Base-by-base conservation (phyloP, 2,329 filamentous ascomycete species). In the Calonectria henricotiae region DNA sequence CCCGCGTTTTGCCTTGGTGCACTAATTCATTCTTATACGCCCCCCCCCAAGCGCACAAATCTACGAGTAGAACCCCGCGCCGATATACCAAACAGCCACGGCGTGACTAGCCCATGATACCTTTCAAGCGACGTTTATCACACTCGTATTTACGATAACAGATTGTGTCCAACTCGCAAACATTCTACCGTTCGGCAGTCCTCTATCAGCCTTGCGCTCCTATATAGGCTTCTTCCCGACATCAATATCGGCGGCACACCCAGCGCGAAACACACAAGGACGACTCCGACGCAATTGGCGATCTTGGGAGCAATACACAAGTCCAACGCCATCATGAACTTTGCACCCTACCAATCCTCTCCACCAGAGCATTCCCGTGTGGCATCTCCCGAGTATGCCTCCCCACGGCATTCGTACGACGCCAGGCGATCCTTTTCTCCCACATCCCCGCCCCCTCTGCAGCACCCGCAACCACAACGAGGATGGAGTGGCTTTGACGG, bases 311-410 rank as follows among this genome's bases (percentile, higher is more conserved):
- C 41, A 17, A 47, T 25, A 51, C 20, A 54, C n/a, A 27, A 9
- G 35, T 30, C 17, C 20, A n/a, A 30, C 43, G 32, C 23, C 71
- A 85, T 77, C 67, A 96, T 96, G 93, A 94, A 98, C 85, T 99
- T 98, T 82, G 96, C 96, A 54, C 96, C 96, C 43, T 99, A 98
- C 85, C 96, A 98, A 86, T 96, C 96, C 82, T 93, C 93, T 60
- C 93, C 93, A 17, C 96, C 96, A 11, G 95, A 98, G 85, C 89
- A 92, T 77, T 90, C 91, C 75, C 94, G 96, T 78, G 91, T 93
- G 63, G 88, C 95, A 80, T 97, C 94, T 23, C 94, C 95, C 63
- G 83, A 84, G 73, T 78, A 79, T 70, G 75, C 80, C 65, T 90
- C 88, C 32, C 89, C 89, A 25, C 89, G 85, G 74, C 82, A 86